phyloP scores from a whole-genome alignment of 202 grass and related monocot species.

The Panicum virgatum region DNA sequence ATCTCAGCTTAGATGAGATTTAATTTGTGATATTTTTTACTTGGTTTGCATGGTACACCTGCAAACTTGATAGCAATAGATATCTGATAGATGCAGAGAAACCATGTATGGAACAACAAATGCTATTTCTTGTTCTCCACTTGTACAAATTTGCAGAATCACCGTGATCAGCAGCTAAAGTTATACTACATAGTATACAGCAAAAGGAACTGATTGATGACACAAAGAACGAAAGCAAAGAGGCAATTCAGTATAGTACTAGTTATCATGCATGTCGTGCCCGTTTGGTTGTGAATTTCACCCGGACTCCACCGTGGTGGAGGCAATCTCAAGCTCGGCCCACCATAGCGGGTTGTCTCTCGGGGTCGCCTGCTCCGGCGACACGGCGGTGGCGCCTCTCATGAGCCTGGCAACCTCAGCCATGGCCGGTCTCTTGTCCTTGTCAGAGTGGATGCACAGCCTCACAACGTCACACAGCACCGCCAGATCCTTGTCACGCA shows the following conservation, averaged over 20 bases:
- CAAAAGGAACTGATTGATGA: background rate
- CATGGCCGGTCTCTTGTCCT: constrained; percentile 46
- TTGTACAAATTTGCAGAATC: background rate
- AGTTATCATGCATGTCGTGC: no score
- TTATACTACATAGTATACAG: no score
- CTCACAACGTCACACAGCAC: no score
- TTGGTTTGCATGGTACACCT: background rate
- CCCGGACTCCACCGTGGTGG: constrained; percentile 18
- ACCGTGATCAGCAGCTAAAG: background rate
- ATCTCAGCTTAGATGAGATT: background rate
- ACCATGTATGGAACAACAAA: no score
- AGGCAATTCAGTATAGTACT: no score
- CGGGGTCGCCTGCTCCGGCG: constrained; percentile 44
- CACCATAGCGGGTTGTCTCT: constrained; percentile 72
- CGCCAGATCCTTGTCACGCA: no score
- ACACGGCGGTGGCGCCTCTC: constrained; percentile 47
- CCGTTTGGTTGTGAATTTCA: constrained; percentile 17
- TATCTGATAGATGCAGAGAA: no score
- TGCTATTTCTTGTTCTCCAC: background rate
- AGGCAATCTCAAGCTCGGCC: constrained; percentile 72
- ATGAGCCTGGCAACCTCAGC: constrained; percentile 46
- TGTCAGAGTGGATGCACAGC: no score
- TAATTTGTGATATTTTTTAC: background rate
- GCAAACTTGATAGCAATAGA: no score
- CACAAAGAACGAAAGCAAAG: background rate